These are phyloP conservation scores for Helminthosporium solani DNA, from an alignment of 2,329 filamentous ascomycete species.

Conservation along the genomic window DNA sequence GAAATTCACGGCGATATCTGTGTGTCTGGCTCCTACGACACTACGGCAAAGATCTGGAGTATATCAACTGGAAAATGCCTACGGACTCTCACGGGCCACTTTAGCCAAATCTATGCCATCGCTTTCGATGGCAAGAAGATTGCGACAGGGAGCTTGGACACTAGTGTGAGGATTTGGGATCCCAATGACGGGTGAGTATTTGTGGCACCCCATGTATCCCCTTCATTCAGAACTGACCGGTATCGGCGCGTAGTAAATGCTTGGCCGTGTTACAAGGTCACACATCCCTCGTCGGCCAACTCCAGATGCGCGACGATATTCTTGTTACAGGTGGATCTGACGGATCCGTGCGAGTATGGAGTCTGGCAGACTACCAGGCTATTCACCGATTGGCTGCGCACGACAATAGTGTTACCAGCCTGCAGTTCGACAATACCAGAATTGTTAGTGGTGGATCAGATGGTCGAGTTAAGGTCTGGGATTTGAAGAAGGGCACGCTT, in stretches of 20 bases:
- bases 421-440: constrained; percentile 94
- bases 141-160: constrained; percentile 93
- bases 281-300: constrained; percentile 91
- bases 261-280: constrained; percentile 93
- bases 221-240: constrained; percentile 3
- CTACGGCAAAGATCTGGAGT: constrained; percentile 95
- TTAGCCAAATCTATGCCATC: constrained; percentile 98
- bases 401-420: constrained; percentile 95
- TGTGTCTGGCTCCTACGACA: constrained; percentile 98
- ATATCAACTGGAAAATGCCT: constrained; percentile 93
- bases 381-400: constrained; percentile 95
- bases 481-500: constrained; percentile 84
- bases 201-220: constrained; percentile 11
- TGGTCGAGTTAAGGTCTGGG: constrained; percentile 98
- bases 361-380: constrained; percentile 81
- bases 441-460: constrained; percentile 96
- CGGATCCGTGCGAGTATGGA: constrained; percentile 95
- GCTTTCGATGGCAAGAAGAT: constrained; percentile 93
- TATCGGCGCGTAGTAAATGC: constrained; percentile 56
- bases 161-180: constrained; percentile 96
- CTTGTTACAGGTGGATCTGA: constrained; percentile 95
- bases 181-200: constrained; percentile 73
- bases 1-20: constrained; percentile 96
- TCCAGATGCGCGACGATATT: constrained; percentile 93
- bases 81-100: constrained; percentile 87